These are phyloP conservation scores for Ophiosphaerella herpotricha DNA, from an alignment of 2,329 filamentous ascomycete species.

Conservation along the genomic window DNA sequence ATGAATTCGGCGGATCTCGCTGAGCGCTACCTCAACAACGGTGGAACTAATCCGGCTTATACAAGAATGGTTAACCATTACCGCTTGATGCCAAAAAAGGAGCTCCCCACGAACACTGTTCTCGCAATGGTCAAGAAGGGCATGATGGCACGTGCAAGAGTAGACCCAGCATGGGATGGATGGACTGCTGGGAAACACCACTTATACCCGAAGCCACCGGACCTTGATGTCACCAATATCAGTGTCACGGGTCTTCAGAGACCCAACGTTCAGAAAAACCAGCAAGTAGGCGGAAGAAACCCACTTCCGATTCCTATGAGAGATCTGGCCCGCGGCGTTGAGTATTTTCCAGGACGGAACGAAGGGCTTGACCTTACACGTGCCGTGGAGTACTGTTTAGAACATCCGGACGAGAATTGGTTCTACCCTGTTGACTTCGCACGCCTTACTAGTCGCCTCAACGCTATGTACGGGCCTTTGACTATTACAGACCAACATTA, in stretches of 20 bases:
- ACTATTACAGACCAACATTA: conserved; percentile 5
- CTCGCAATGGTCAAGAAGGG: conserved; percentile 23
- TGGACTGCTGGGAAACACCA: conserved; percentile 22
- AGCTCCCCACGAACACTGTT: conserved; percentile 15
- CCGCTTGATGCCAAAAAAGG: conserved; percentile 15
- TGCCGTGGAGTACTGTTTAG: conserved; percentile 18
- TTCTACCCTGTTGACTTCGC: conserved; percentile 23
- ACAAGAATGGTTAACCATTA: conserved; percentile 23
- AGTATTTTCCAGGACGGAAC: conserved; percentile 12
- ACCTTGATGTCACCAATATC: conserved; percentile 17
- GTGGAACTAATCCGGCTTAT: conserved; percentile 9
- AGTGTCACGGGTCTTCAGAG: conserved; percentile 22
- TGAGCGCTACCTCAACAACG: conserved; percentile 30
- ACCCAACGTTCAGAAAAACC: neutral
- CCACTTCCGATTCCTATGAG: conserved; percentile 16
- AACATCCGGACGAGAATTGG: conserved; percentile 21
- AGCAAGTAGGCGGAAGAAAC: neutral
- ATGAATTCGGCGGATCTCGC: conserved; percentile 29
- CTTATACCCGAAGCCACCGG: conserved; percentile 4
- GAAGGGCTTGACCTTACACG: conserved; percentile 33
- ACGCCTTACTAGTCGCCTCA: conserved; percentile 7
- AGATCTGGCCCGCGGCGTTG: conserved; percentile 18
- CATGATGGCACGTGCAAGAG: conserved; percentile 14
- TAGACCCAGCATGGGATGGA: conserved; percentile 8
- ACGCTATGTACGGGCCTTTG: conserved; percentile 7